Percentiles rank a stretch among this genome's conserved stretches.
Conservation (phyloP, 2,329 filamentous ascomycete species). For the Teratosphaeria epicoccoides region DNA sequence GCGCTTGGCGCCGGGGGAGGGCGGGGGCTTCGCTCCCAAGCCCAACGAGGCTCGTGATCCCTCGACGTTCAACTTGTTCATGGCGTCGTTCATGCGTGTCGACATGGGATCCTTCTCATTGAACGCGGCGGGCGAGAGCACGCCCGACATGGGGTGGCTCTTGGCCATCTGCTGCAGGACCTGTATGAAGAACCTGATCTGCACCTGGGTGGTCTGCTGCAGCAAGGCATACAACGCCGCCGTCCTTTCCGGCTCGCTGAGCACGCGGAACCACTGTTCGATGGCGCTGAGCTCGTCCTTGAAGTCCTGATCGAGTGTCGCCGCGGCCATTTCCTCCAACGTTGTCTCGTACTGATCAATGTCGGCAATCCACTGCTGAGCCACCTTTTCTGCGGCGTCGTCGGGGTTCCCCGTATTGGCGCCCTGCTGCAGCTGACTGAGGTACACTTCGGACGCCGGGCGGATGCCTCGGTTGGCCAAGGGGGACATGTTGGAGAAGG, state of each 20-base stretch:
- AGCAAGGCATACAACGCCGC: slow-evolving; percentile 89
- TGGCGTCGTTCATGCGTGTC: slow-evolving; percentile 86
- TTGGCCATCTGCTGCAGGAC: slow-evolving; percentile 98
- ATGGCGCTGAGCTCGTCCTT: slow-evolving; percentile 98
- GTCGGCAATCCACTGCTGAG: slow-evolving; percentile 97
- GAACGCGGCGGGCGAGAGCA: slow-evolving; percentile 88
- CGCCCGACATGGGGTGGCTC: slow-evolving; percentile 91
- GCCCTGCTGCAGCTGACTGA: slow-evolving; percentile 62
- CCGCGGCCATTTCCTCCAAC: slow-evolving; percentile 95
- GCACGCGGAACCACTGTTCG: slow-evolving; percentile 97
- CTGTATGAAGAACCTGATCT: slow-evolving; percentile 98
- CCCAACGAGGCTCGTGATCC: slow-evolving; percentile 76
- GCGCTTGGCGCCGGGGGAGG: slow-evolving; percentile 65
- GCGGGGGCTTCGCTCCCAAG: slow-evolving; percentile 53
- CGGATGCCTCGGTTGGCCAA: slow-evolving; percentile 70
- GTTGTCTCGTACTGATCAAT: slow-evolving; percentile 99
- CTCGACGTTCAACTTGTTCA: slow-evolving; percentile 87
- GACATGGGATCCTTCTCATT: slow-evolving; percentile 96
- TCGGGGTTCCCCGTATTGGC: slow-evolving; percentile 60
- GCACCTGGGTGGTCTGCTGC: slow-evolving; percentile 96
- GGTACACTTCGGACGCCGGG: slow-evolving; percentile 86
- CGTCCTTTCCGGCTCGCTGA: slow-evolving; percentile 93
- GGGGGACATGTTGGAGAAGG: slow-evolving; percentile 54
- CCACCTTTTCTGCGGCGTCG: slow-evolving; percentile 83
- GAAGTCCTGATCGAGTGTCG: slow-evolving; percentile 98